Conservation (phyloP, 805 yeast species). For the Lachancea meyersii region DNA sequence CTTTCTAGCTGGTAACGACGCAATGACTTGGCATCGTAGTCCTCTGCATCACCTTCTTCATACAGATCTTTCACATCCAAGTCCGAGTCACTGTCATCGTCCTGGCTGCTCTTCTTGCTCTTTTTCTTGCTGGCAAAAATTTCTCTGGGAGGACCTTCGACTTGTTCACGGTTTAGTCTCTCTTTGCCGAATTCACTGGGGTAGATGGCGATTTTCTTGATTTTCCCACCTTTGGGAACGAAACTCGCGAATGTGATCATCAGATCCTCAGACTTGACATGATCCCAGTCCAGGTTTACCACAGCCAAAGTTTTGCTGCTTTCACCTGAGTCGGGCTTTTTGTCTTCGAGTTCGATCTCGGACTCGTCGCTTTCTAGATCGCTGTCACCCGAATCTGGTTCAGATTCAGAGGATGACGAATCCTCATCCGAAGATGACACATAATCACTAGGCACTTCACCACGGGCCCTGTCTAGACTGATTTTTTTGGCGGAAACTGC, state of each 20-base stretch:
- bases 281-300: constrained; percentile 97
- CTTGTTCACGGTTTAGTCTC: constrained; percentile 81
- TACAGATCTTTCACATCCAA: constrained; percentile 64
- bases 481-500: constrained; percentile 7
- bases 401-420: constrained; percentile 40
- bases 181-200: constrained; percentile 93
- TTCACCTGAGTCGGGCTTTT: constrained; percentile 77
- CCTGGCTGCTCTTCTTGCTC: constrained; percentile 31
- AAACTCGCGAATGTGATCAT: constrained; percentile 86
- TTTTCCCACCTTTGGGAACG: constrained; percentile 67
- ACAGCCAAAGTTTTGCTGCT: constrained; percentile 80
- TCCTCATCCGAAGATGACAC: constrained; percentile 40
- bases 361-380: constrained; percentile 44
- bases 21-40: constrained; percentile 75
- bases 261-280: constrained; percentile 77
- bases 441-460: constrained; percentile 46
- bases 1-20: constrained; percentile 91
- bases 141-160: constrained; percentile 89
- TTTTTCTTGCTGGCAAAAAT: constrained; percentile 51
- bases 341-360: constrained; percentile 49
- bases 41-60: constrained; percentile 79
- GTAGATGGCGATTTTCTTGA: constrained; percentile 61
- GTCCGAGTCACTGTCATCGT: constrained; percentile 46
- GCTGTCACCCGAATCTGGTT: constrained; percentile 38
- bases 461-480: constrained; percentile 57